phyloP scores from a whole-genome alignment of 768 basidiomycete species.

The Lentinus brumalis region DNA sequence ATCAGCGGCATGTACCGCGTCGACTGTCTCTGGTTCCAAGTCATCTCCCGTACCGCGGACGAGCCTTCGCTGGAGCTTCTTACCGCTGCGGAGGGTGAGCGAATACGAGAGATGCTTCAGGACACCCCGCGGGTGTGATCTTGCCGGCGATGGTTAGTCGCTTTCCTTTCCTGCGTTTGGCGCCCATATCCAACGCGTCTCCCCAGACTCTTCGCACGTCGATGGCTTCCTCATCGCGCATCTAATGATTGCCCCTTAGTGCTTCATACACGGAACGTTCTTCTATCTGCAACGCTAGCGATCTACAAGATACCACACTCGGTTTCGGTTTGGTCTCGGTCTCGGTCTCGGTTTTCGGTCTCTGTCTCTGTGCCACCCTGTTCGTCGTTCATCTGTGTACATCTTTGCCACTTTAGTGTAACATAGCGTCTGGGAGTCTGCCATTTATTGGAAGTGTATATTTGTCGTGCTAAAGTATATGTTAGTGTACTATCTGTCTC shows the following conservation, averaged over 20 bases:
- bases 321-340: too few species aligned
- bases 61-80: constrained; percentile 13
- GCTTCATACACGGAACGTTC: background rate
- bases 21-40: constrained; percentile 13
- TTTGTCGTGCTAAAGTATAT: too few species aligned
- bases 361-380: too few species aligned
- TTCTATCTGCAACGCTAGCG: background rate
- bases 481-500: too few species aligned
- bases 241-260: background rate
- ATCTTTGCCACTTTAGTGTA: too few species aligned
- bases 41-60: constrained; percentile 10
- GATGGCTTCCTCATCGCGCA: background rate
- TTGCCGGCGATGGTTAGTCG: background rate
- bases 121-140: constrained; percentile 13
- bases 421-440: too few species aligned
- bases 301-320: background rate
- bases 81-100: constrained; percentile 9
- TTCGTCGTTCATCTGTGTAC: too few species aligned
- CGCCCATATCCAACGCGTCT: background rate
- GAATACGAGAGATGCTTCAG: constrained; percentile 10
- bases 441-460: too few species aligned
- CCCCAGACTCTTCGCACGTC: background rate
- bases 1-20: constrained; percentile 4
- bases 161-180: background rate
- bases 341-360: too few species aligned